Conservation (phyloP, 2,329 filamentous ascomycete genomes). For the Cladobotryum mycophilum region DNA sequence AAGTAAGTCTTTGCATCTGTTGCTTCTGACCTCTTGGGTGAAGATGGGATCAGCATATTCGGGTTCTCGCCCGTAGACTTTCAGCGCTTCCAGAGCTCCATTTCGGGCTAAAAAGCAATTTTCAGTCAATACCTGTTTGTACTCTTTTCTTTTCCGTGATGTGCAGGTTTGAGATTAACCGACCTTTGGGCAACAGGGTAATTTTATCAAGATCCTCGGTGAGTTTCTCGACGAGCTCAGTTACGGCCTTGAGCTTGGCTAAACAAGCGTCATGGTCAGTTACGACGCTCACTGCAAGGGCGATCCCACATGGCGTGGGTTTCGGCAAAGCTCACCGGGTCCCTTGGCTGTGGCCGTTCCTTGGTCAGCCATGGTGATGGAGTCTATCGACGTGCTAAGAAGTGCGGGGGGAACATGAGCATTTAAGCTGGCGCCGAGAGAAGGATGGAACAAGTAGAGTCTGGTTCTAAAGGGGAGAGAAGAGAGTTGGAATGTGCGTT, state of each 20-base stretch:
- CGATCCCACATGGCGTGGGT: not conserved
- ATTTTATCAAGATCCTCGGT: slow-evolving; percentile 55
- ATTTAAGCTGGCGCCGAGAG: not conserved
- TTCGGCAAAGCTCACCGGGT: slow-evolving; percentile 30
- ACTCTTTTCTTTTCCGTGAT: not conserved
- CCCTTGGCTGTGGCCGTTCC: slow-evolving; percentile 32
- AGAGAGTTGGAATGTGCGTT: too few species aligned
- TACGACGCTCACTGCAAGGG: not conserved
- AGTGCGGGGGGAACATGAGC: not conserved
- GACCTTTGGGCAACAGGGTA: slow-evolving; percentile 55
- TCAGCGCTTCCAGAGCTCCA: slow-evolving; percentile 60
- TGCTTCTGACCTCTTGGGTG: slow-evolving; percentile 57
- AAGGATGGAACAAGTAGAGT: not conserved
- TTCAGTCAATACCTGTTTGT: not conserved
- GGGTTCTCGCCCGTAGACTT: slow-evolving; percentile 59
- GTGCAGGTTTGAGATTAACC: slow-evolving; percentile 20
- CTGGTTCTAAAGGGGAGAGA: too few species aligned
- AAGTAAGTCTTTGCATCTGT: not conserved
- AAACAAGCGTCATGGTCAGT: slow-evolving; percentile 14
- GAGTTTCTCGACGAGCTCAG: slow-evolving; percentile 55
- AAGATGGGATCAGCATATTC: slow-evolving; percentile 75
- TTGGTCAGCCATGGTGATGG: slow-evolving; percentile 18
- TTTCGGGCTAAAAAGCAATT: slow-evolving; percentile 49
- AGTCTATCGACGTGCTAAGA: not conserved
- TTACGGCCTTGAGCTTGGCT: slow-evolving; percentile 66